Percentiles rank a stretch among this genome's conserved stretches.
Evolutionary conservation across 129 eudicot genomes (phyloP).

Genomic region (Calendula officinalis): DNA sequence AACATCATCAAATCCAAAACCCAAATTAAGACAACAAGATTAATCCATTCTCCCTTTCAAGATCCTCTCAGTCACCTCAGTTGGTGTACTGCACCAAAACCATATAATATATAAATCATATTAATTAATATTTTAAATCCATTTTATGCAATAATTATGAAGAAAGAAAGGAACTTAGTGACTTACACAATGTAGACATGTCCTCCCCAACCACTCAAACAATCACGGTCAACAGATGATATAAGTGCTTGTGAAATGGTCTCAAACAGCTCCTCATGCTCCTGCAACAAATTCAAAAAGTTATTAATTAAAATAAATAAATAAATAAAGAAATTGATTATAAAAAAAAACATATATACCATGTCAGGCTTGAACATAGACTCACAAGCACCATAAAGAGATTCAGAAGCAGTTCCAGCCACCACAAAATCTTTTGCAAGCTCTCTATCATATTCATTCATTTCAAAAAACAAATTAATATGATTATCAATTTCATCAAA

Average conservation of each 20-base stretch:
- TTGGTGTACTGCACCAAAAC: slow-evolving; percentile 63
- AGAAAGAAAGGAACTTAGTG: neutral
- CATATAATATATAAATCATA: neutral
- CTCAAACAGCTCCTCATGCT: slow-evolving; percentile 90
- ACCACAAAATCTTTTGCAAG: slow-evolving; percentile 98
- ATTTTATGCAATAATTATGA: neutral
- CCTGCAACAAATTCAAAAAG: slow-evolving; percentile 41
- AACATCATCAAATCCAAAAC: slow-evolving; percentile 13
- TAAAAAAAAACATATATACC: slow-evolving; percentile 37
- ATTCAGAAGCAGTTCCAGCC: slow-evolving; percentile 95
- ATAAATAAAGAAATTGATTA: slow-evolving; percentile 3
- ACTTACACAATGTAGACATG: slow-evolving; percentile 94
- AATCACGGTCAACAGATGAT: slow-evolving; percentile 91
- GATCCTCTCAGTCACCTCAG: slow-evolving; percentile 77
- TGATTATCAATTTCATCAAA: neutral
- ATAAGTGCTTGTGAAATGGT: slow-evolving; percentile 89
- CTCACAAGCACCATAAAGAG: slow-evolving; percentile 98
- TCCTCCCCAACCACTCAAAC: slow-evolving; percentile 99
- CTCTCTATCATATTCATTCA: slow-evolving; percentile 47
- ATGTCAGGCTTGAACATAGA: slow-evolving; percentile 98
- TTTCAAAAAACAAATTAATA: slow-evolving; percentile 11
- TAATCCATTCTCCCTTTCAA: slow-evolving; percentile 95
- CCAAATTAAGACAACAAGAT: slow-evolving; percentile 10
- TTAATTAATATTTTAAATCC: neutral
- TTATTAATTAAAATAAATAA: neutral